Conservation (phyloP, 192 early-diverging fungal genomes). For the Thamnidium elegans region DNA sequence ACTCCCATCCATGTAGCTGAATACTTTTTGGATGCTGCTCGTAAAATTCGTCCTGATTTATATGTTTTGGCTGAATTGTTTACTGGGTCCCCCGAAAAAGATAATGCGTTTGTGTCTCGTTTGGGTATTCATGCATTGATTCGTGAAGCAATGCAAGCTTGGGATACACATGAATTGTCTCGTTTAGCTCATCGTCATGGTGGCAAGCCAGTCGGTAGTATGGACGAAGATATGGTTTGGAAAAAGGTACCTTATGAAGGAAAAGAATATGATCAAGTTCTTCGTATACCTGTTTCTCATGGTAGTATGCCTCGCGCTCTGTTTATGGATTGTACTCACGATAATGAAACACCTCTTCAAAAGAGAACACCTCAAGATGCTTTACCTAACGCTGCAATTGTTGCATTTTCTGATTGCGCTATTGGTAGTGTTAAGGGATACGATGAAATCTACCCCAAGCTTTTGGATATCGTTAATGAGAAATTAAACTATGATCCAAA, state of each 20-base stretch:
- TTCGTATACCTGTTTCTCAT: slow-evolving; percentile 61
- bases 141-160: slow-evolving; percentile 97
- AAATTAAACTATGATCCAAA: slow-evolving; percentile 73
- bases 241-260: slow-evolving; percentile 38
- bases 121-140: slow-evolving; percentile 97
- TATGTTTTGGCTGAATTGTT: slow-evolving; percentile 99
- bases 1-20: slow-evolving; percentile 94
- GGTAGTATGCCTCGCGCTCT: slow-evolving; percentile 88
- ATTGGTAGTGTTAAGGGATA: slow-evolving; percentile 97
- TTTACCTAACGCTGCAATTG: slow-evolving; percentile 86
- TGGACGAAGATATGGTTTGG: slow-evolving; percentile 69
- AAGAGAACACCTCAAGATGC: slow-evolving; percentile 89
- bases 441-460: slow-evolving; percentile 88
- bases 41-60: slow-evolving; percentile 80
- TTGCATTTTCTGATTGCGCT: slow-evolving; percentile 87
- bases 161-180: slow-evolving; percentile 88
- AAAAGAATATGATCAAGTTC: slow-evolving; percentile 15
- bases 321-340: slow-evolving; percentile 99
- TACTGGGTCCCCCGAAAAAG: slow-evolving; percentile 94
- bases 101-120: slow-evolving; percentile 86
- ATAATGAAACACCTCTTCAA: slow-evolving; percentile 95
- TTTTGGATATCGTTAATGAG: slow-evolving; percentile 89
- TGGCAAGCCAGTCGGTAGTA: slow-evolving; percentile 83
- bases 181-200: slow-evolving; percentile 89
- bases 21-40: slow-evolving; percentile 87